Conservation (phyloP, 2,329 filamentous ascomycete genomes). For the Coniochaeta hoffmannii region DNA sequence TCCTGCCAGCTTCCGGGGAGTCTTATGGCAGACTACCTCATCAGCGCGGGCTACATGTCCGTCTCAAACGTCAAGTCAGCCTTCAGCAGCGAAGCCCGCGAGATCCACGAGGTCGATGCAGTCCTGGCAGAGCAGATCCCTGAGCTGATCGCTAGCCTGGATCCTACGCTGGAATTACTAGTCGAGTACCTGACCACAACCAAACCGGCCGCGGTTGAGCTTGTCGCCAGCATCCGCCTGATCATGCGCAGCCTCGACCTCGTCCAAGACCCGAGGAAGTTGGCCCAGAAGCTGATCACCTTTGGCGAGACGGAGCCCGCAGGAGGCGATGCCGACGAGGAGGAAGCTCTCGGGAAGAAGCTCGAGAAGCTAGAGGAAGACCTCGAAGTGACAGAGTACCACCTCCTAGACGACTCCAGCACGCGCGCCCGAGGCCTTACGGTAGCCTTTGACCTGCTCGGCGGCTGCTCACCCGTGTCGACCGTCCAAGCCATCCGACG, state of each 20-base stretch:
- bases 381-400: slow-evolving; percentile 59
- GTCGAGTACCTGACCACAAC: slow-evolving; percentile 59
- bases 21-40: slow-evolving; percentile 51
- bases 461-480: slow-evolving; percentile 51
- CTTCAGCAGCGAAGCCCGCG: slow-evolving; percentile 40
- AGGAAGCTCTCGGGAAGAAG: slow-evolving; percentile 39
- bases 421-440: slow-evolving; percentile 58
- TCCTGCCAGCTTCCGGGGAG: slow-evolving; percentile 39
- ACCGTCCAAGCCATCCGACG: slow-evolving; percentile 58
- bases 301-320: slow-evolving; percentile 25
- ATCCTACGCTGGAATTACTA: slow-evolving; percentile 60
- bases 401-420: slow-evolving; percentile 57
- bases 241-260: slow-evolving; percentile 64
- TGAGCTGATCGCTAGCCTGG: slow-evolving; percentile 53
- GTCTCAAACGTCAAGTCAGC: slow-evolving; percentile 51
- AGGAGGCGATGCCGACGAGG: slow-evolving; percentile 16
- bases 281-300: slow-evolving; percentile 21
- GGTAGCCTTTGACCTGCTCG: slow-evolving; percentile 62
- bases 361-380: slow-evolving; percentile 57
- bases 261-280: slow-evolving; percentile 34
- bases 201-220: slow-evolving; percentile 56
- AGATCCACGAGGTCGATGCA: slow-evolving; percentile 34
- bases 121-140: slow-evolving; percentile 55
- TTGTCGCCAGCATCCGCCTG: slow-evolving; percentile 57
- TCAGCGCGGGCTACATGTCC: slow-evolving; percentile 53